Evolutionary conservation across 1,284 basidiomycete species (phyloP).

Genomic region (Microstroma glucosiphilum): DNA sequence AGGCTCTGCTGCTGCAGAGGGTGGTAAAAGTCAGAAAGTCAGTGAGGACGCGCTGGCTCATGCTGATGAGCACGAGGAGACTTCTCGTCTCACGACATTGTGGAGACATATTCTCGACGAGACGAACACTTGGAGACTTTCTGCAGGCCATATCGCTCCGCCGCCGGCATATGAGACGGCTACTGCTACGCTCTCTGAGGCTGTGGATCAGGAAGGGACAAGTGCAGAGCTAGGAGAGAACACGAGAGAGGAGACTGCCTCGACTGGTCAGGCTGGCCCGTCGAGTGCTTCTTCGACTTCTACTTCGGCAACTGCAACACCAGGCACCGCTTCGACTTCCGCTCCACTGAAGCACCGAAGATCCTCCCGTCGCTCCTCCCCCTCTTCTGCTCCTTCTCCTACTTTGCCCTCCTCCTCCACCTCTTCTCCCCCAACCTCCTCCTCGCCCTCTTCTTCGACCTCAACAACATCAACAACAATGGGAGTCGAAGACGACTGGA

Average conservation of each 20-base stretch:
- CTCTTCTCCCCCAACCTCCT: background rate
- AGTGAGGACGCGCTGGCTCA: background rate
- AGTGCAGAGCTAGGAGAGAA: background rate
- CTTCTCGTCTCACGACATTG: constrained; percentile 22
- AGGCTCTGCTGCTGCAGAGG: background rate
- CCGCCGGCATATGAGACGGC: constrained; percentile 1
- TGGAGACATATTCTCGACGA: constrained; percentile 41
- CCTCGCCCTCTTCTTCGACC: background rate
- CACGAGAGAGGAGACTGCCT: background rate
- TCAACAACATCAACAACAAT: background rate
- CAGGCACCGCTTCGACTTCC: background rate
- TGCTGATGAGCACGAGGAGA: constrained; percentile 17
- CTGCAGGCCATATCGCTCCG: background rate
- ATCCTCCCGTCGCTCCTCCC: background rate
- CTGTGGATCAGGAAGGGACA: background rate
- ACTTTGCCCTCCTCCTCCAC: background rate
- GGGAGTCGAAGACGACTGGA: constrained; percentile 3
- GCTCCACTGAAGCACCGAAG: background rate
- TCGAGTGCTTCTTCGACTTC: background rate
- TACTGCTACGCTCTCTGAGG: background rate
- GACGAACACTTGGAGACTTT: constrained; percentile 21
- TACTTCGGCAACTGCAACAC: background rate
- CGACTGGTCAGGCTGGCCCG: background rate
- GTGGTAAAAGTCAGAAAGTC: background rate
- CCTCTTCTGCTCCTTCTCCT: constrained; percentile 1